Evolutionary conservation across 2,329 filamentous ascomycete species (phyloP).

Genomic region (Aspergillus alliaceus): DNA sequence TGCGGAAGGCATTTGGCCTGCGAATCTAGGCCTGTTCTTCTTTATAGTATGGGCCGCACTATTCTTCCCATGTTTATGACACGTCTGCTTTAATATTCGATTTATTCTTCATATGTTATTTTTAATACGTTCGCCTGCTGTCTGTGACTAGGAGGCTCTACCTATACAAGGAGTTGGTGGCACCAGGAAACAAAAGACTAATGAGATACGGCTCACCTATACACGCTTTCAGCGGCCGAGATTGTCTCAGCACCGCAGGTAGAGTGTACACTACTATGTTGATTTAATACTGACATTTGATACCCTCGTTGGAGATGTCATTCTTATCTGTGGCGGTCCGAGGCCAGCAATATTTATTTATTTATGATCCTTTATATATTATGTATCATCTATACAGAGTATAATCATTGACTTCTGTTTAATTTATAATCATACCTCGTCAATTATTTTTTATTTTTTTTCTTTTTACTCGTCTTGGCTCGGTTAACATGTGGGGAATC

Average conservation of each 20-base stretch:
- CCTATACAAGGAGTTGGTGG: neutral
- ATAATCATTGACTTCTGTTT: neutral
- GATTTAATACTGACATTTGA: neutral
- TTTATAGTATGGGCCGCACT: neutral
- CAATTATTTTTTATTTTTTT: neutral
- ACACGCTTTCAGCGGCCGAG: neutral
- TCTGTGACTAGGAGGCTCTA: neutral
- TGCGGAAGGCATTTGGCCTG: slow-evolving; percentile 47
- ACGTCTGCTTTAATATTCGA: neutral
- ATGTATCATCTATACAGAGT: neutral
- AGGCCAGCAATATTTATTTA: neutral
- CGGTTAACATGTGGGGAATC: neutral
- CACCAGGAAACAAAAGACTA: neutral
- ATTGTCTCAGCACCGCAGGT: neutral
- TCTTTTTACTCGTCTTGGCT: neutral
- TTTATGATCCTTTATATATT: neutral
- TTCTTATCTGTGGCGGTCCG: neutral
- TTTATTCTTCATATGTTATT: neutral
- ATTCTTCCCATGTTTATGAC: neutral
- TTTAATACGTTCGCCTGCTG: neutral
- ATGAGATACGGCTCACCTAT: neutral
- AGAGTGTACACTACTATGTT: neutral
- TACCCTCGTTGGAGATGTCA: neutral
- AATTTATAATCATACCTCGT: neutral
- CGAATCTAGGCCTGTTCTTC: slow-evolving; percentile 14